Conservation (phyloP, 768 basidiomycete genomes). For the Leucocoprinus leucothites region DNA sequence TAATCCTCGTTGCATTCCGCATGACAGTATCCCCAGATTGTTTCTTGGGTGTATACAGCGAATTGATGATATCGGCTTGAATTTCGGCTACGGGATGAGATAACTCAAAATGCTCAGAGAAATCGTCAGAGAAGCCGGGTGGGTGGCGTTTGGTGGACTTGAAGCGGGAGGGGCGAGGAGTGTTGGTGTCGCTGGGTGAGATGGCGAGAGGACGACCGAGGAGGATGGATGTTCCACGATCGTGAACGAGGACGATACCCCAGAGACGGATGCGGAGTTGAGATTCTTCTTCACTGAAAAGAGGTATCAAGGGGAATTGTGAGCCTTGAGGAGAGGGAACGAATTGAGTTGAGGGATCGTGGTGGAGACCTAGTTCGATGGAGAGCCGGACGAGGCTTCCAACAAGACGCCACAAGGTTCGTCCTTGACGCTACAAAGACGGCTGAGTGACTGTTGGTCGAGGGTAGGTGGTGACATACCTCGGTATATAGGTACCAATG, state of each 20-base stretch:
- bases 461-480: conserved; percentile 36
- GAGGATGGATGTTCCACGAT: conserved; percentile 84
- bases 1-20: conserved; percentile 75
- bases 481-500: conserved; percentile 92
- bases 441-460: conserved; percentile 12
- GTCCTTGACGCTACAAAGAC: conserved; percentile 70
- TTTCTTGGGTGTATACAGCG: conserved; percentile 74
- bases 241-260: conserved; percentile 83
- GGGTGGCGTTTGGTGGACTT: conserved; percentile 22
- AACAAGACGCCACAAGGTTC: conserved; percentile 84
- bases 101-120: conserved; percentile 78
- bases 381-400: conserved; percentile 80
- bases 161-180: conserved; percentile 61
- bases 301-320: conserved; percentile 6
- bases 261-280: conserved; percentile 79
- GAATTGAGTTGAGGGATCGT: conserved; percentile 71
- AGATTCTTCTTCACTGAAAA: conserved; percentile 75
- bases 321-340: conserved; percentile 30
- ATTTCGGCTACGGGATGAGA: conserved; percentile 78
- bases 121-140: conserved; percentile 62
- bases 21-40: conserved; percentile 69
- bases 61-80: conserved; percentile 87
- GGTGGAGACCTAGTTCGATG: conserved; percentile 83
- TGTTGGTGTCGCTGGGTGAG: conserved; percentile 78
- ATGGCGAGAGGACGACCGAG: conserved; percentile 85